Conservation (phyloP, 371 early-diverging fungal genomes). For the Amoeboaphelidium protococcarum region DNA sequence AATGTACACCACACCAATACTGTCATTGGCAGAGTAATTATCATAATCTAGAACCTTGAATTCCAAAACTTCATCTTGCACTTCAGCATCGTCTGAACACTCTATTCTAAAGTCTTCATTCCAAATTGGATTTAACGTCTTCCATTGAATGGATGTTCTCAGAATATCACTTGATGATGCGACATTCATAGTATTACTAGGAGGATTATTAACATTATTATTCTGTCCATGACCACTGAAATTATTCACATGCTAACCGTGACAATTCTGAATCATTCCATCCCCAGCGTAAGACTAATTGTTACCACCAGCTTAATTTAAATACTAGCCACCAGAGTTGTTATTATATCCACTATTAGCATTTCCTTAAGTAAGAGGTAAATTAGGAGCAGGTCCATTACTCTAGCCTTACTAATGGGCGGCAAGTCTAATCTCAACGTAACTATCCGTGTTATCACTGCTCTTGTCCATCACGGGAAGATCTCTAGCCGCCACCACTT, state of each 20-base stretch:
- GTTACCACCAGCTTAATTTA: too few species aligned
- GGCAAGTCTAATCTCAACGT: conserved; percentile 39
- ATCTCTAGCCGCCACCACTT: conserved; percentile 30
- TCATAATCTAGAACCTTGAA: conserved; percentile 45
- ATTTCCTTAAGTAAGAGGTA: too few species aligned
- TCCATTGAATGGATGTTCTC: conserved; percentile 25
- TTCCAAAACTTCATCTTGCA: conserved; percentile 46
- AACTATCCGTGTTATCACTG: conserved; percentile 25
- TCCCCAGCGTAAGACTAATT: too few species aligned
- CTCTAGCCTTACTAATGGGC: conserved; percentile 29
- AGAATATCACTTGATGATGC: too few species aligned
- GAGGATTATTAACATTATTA: too few species aligned
- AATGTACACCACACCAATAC: conserved; percentile 35
- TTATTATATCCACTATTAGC: too few species aligned
- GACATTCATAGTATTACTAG: too few species aligned
- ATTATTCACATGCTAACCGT: too few species aligned
- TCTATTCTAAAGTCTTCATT: conserved; percentile 28
- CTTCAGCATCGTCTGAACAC: conserved; percentile 32
- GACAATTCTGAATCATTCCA: too few species aligned
- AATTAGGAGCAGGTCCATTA: too few species aligned
- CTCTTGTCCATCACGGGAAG: conserved; percentile 49
- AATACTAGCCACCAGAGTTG: too few species aligned
- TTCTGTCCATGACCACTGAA: too few species aligned
- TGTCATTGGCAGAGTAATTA: conserved; percentile 40
- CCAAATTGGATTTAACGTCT: conserved; percentile 45